Percentiles rank a stretch among this genome's conserved stretches.
Evolutionary conservation across 2,329 filamentous ascomycete genomes (phyloP).

Genomic region (Fusarium longipes): DNA sequence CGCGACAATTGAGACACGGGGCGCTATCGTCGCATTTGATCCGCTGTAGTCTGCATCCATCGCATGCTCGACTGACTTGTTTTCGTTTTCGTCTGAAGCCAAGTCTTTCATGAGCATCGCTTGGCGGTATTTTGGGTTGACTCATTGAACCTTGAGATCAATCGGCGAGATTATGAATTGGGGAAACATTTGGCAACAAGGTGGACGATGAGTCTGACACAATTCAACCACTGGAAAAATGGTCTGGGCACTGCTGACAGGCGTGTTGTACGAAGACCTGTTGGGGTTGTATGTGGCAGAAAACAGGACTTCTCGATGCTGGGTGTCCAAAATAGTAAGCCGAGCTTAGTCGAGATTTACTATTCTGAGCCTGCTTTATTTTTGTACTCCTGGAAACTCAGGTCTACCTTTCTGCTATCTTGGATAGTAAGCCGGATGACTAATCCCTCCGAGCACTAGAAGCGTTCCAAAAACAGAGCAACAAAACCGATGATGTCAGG

Average conservation of each 20-base stretch:
- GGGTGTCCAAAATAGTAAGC: accelerated
- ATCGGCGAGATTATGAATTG: too few species aligned
- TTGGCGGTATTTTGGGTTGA: not conserved
- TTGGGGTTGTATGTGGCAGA: too few species aligned
- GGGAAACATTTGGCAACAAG: not conserved
- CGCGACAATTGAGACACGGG: constrained; percentile 24
- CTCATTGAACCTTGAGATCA: not conserved
- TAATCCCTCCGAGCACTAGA: not conserved
- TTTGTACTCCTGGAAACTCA: accelerated
- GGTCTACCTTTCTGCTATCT: not conserved
- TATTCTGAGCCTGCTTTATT: too few species aligned
- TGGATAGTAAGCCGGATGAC: not conserved
- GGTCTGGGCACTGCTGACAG: not conserved
- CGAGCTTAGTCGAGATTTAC: too few species aligned
- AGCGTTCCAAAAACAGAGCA: not conserved
- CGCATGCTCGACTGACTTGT: constrained; percentile 30
- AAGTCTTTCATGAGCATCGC: not conserved
- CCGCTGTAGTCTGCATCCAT: constrained; percentile 18
- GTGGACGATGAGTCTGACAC: not conserved
- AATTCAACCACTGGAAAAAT: not conserved
- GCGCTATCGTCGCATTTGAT: constrained; percentile 28
- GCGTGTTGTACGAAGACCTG: too few species aligned
- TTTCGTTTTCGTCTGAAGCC: constrained; percentile 26
- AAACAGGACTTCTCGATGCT: accelerated
- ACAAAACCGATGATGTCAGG: not conserved